A percentile compares a stretch with the other conserved stretches of the same genome.
Evolutionary conservation across 1,139 yeast genomes (phyloP).

Genomic region (Candida sojae): DNA sequence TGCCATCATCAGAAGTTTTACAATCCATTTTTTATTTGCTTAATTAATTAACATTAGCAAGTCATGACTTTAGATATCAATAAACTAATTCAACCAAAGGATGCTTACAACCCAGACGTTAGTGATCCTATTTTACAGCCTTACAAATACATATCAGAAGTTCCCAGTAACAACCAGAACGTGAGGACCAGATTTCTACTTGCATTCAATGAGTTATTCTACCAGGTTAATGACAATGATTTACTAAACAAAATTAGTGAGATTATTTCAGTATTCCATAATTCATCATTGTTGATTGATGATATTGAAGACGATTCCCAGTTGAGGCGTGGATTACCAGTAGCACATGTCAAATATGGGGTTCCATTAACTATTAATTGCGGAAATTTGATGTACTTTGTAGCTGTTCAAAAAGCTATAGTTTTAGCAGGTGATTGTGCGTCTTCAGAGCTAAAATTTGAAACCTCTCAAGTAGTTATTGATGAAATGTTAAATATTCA

Average conservation of each 20-base stretch:
- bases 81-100: conserved; percentile 6
- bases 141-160: conserved; percentile 27
- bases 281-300: conserved; percentile 53
- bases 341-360: conserved; percentile 79
- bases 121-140: conserved; percentile 23
- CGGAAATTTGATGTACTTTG: conserved; percentile 80
- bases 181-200: conserved; percentile 29
- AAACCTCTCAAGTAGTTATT: conserved; percentile 37
- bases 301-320: conserved; percentile 82
- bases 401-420: conserved; percentile 57
- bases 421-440: conserved; percentile 9
- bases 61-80: conserved; percentile 9
- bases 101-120: background rate
- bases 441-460: conserved; percentile 8
- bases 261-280: conserved; percentile 30
- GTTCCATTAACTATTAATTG: conserved; percentile 78
- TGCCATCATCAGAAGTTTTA: background rate
- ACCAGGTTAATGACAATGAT: conserved; percentile 21
- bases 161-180: conserved; percentile 37
- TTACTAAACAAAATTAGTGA: conserved; percentile 23
- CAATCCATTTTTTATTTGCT: too few relatives aligned
- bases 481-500: conserved; percentile 81
- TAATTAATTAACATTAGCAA: background rate
- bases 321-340: conserved; percentile 71
- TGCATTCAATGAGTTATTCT: conserved; percentile 35